phyloP scores from a whole-genome alignment of 139 green algal genomes.

The Chlorella vulgaris region DNA sequence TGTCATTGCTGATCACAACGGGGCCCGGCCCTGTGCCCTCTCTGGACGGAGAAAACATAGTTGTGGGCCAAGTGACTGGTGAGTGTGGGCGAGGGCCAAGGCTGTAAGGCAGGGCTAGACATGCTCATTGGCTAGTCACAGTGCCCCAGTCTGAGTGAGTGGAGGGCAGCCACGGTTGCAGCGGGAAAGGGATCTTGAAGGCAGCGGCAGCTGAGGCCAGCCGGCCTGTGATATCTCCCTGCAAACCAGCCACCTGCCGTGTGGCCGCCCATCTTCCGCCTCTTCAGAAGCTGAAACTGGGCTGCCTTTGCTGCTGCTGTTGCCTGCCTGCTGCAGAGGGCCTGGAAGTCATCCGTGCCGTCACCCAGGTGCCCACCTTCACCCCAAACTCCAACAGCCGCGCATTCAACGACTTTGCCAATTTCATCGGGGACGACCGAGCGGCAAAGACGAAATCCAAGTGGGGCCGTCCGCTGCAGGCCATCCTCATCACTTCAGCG shows the following conservation, averaged over 20 bases:
- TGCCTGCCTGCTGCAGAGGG: too few species aligned
- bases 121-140: not conserved
- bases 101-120: too few species aligned
- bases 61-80: slow-evolving; percentile 69
- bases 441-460: slow-evolving; percentile 56
- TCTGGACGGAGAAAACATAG: slow-evolving; percentile 77
- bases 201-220: too few species aligned
- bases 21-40: slow-evolving; percentile 69
- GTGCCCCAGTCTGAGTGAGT: too few species aligned
- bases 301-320: too few species aligned
- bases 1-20: slow-evolving; percentile 46
- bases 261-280: too few species aligned
- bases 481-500: slow-evolving; percentile 62
- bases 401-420: slow-evolving; percentile 65
- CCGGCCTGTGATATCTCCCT: too few species aligned
- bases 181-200: too few species aligned
- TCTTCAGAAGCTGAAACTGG: too few species aligned
- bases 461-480: slow-evolving; percentile 73
- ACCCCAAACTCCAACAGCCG: slow-evolving; percentile 38
- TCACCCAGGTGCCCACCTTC: slow-evolving; percentile 61
- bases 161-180: too few species aligned
- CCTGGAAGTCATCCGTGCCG: slow-evolving; percentile 35
- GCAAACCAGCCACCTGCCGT: too few species aligned
- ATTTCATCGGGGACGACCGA: slow-evolving; percentile 70
- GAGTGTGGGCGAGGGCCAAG: too few species aligned